Evolutionary conservation across 1,284 basidiomycete species (phyloP).

Genomic region (Leccinum subfulvum): DNA sequence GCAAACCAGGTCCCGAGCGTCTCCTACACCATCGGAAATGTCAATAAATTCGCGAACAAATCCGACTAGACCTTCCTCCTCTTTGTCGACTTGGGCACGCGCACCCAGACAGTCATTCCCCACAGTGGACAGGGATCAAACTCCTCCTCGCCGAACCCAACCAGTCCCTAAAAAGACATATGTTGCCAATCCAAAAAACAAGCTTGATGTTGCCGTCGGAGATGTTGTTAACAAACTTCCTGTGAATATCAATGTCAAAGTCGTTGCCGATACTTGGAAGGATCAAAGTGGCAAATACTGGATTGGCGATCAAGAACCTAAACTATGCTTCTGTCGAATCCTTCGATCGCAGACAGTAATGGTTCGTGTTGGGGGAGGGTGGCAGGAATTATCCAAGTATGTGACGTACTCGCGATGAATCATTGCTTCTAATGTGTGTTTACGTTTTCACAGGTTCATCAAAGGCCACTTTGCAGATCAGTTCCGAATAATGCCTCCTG

Average conservation of each 20-base stretch:
- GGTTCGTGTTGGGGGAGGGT: constrained; percentile 94
- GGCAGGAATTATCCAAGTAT: constrained; percentile 86
- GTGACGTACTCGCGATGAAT: constrained; percentile 27
- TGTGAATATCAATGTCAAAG: constrained; percentile 81
- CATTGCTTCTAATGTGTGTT: background rate
- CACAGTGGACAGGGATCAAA: constrained; percentile 40
- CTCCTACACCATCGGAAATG: constrained; percentile 56
- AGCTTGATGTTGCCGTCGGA: constrained; percentile 89
- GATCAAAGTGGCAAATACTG: constrained; percentile 93
- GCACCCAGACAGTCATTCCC: constrained; percentile 62
- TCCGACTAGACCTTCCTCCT: constrained; percentile 42
- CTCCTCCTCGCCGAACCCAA: constrained; percentile 43
- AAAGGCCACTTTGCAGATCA: constrained; percentile 81
- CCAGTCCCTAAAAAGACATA: constrained; percentile 62
- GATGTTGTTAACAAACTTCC: constrained; percentile 87
- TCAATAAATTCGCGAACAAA: constrained; percentile 45
- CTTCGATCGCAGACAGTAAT: constrained; percentile 91
- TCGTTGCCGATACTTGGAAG: constrained; percentile 81
- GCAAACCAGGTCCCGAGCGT: constrained; percentile 46
- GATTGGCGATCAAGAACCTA: constrained; percentile 88
- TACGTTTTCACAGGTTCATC: constrained; percentile 63
- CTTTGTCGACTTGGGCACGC: constrained; percentile 64
- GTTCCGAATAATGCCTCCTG: constrained; percentile 60
- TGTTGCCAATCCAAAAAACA: constrained; percentile 81
- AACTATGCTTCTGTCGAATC: constrained; percentile 88